These are phyloP conservation scores for Setaria italica DNA, from an alignment of 202 grass and related monocot genomes.

Conservation along the genomic window DNA sequence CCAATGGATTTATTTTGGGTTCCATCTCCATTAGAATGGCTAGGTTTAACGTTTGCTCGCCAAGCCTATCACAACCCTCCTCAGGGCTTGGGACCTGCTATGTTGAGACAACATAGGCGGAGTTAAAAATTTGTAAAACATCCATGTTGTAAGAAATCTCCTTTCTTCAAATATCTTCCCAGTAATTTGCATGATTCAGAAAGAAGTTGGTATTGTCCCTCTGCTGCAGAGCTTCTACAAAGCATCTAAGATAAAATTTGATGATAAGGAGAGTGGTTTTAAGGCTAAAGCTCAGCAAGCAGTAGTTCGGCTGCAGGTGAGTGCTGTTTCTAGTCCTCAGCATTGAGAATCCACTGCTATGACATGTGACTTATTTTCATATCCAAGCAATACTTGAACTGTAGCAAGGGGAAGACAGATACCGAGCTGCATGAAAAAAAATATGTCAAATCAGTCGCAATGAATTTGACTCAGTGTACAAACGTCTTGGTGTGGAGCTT, in stretches of 20 bases:
- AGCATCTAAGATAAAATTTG: slow-evolving; percentile 72
- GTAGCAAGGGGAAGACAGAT: slow-evolving; percentile 76
- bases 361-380: background rate
- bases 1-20: too few species aligned
- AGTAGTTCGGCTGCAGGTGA: slow-evolving; percentile 81
- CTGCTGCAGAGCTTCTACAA: slow-evolving; percentile 78
- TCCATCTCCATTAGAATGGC: too few species aligned
- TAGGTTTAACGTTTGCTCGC: too few species aligned
- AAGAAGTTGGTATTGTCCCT: background rate
- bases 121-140: background rate
- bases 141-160: background rate
- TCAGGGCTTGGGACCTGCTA: too few species aligned
- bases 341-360: background rate
- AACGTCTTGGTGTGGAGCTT: slow-evolving; percentile 63
- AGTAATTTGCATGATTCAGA: background rate
- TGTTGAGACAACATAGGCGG: too few species aligned
- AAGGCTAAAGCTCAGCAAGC: slow-evolving; percentile 76
- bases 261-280: slow-evolving; percentile 64
- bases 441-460: slow-evolving; percentile 86
- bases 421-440: slow-evolving; percentile 77
- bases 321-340: background rate
- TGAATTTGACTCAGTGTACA: slow-evolving; percentile 77
- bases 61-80: too few species aligned
- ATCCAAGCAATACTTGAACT: slow-evolving; percentile 25
- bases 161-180: background rate